Conservation (phyloP, 2,329 filamentous ascomycete genomes). For the Fusarium falciforme region DNA sequence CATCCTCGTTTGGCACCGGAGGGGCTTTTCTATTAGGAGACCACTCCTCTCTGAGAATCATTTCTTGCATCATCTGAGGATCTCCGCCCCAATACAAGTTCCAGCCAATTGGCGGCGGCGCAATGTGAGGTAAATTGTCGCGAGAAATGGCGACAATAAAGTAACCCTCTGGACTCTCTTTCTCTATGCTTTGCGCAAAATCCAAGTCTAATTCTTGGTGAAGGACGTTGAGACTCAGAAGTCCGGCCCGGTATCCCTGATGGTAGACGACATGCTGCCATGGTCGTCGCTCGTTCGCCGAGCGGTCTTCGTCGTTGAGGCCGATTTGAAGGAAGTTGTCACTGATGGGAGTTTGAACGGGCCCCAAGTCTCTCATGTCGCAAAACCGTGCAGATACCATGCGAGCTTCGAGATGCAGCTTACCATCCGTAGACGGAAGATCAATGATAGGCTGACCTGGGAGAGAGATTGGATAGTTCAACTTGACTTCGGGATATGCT, state of each 20-base stretch:
- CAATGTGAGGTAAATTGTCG: slow-evolving; percentile 4
- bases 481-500: neutral
- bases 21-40: neutral
- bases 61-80: slow-evolving; percentile 5
- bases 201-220: neutral
- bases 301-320: slow-evolving; percentile 13
- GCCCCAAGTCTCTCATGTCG: neutral
- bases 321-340: slow-evolving; percentile 18
- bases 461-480: slow-evolving; percentile 11
- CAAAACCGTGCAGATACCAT: neutral
- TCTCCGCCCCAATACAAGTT: slow-evolving; percentile 16
- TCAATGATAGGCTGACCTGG: slow-evolving; percentile 3
- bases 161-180: neutral
- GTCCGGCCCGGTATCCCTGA: slow-evolving; percentile 17
- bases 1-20: neutral
- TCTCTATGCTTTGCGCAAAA: neutral
- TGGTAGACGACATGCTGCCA: slow-evolving; percentile 27
- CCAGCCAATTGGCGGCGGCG: slow-evolving; percentile 3
- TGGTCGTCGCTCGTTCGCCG: neutral
- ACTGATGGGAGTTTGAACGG: neutral
- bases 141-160: slow-evolving; percentile 10
- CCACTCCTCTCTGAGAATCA: slow-evolving; percentile 9
- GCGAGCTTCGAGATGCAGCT: neutral
- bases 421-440: neutral
- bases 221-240: slow-evolving; percentile 3